Conservation (phyloP, 2,329 filamentous ascomycete genomes). For the Pseudogymnoascus sp. region DNA sequence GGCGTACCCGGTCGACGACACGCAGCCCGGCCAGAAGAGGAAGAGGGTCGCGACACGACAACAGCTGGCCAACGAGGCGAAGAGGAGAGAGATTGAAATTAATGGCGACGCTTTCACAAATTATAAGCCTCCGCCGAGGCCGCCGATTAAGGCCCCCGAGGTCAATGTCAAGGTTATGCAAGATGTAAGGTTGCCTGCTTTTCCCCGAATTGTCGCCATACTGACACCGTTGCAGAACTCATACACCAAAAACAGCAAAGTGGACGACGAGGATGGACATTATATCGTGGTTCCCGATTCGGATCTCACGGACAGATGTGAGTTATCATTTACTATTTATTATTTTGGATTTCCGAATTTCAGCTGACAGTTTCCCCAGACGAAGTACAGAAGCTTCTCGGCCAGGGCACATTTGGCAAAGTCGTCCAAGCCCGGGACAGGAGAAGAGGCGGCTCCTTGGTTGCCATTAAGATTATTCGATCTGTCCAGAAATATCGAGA, state of each 20-base stretch:
- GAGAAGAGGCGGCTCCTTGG: constrained; percentile 61
- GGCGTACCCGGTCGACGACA: constrained; percentile 57
- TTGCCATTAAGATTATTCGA: constrained; percentile 95
- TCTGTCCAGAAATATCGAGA: constrained; percentile 98
- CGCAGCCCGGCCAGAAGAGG: constrained; percentile 72
- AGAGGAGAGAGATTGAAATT: constrained; percentile 64
- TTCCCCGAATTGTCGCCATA: neutral
- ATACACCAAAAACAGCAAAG: constrained; percentile 56
- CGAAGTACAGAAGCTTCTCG: constrained; percentile 78
- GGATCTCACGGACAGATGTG: constrained; percentile 82
- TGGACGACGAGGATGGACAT: constrained; percentile 94
- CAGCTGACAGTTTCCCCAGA: constrained; percentile 47
- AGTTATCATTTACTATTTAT: constrained; percentile 32
- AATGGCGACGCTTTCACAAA: constrained; percentile 63
- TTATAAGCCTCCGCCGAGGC: constrained; percentile 80
- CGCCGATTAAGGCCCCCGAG: constrained; percentile 82
- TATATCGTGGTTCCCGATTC: constrained; percentile 88
- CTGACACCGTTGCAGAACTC: constrained; percentile 27
- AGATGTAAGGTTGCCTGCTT: constrained; percentile 46
- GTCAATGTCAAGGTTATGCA: constrained; percentile 55
- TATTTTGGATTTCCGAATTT: too few relatives aligned
- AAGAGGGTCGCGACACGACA: constrained; percentile 72
- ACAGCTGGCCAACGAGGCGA: constrained; percentile 73
- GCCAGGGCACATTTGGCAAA: constrained; percentile 96
- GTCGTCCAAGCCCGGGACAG: constrained; percentile 88